Base-by-base conservation (phyloP, 345 rosid species). In the Noccaea caerulescens region DNA sequence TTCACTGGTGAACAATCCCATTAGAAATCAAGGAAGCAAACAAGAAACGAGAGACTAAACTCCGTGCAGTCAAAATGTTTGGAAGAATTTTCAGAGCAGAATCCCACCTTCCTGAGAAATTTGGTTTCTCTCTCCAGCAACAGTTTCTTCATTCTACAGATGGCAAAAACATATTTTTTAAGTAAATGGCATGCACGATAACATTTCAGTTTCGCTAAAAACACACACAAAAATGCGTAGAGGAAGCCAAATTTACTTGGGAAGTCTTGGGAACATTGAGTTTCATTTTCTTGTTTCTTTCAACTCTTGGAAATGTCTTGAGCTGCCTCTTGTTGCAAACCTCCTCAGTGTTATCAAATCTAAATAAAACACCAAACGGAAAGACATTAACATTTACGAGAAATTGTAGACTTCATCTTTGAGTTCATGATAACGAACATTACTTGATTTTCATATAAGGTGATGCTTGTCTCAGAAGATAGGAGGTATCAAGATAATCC, bases 391-490 rank as follows among this genome's bases (percentile, higher is more conserved):
- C 41, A 57, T 46, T 45, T 50, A 39, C 30, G 13, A 14, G 47
- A 57, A 34, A 58, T 13, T 13, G 56, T 73, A 67, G 71, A 63
- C 53, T 57, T 67, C 51, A 3, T 60, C 41, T 38, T 61, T 7
- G 14, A 34, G 49, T 41, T 49, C 30, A 63, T 56, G 32, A 10
- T 9, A 60, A 23, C 51, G 39, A 73, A 10, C 23, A 65, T 59
- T 82, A 90, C 98, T 88, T 84, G 79, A 93, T 93, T 72, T 86
- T 86, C 92, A 82, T 93, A 16, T 69, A 93, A 27, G 97, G 98
- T 14, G 97, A 87, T 51, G 96, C 96, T 72, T 93, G 97, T 84
- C 85, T 80, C 53, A 93, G 69, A 46, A 91, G 80, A 72, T 82
- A 83, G 14, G 88, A 79, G 8, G 93, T 77, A 77, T 91, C 97